A percentile compares a stretch with the other conserved stretches of the same genome.
Conservation (phyloP, 129 eudicot genomes). For the Flaveria sonorensis region DNA sequence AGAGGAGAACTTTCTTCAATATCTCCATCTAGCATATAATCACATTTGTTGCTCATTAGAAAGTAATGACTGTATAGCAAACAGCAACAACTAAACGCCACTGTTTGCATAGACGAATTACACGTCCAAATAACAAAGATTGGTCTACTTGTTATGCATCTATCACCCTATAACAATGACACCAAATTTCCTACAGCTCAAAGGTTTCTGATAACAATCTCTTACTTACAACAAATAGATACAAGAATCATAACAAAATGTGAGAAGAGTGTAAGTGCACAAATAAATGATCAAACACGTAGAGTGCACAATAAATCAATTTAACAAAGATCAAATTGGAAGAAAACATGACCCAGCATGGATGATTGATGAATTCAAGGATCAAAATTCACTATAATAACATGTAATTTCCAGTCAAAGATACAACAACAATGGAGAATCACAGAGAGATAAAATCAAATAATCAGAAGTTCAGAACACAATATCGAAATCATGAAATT, state of each 20-base stretch:
- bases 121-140: neutral
- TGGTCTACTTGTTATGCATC: neutral
- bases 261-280: neutral
- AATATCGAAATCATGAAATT: constrained; percentile 3
- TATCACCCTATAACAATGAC: constrained; percentile 12
- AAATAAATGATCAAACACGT: neutral
- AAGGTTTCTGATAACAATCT: neutral
- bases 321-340: neutral
- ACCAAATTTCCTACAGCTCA: neutral
- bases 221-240: neutral
- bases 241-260: constrained; percentile 5
- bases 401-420: neutral
- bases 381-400: neutral
- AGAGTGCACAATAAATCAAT: neutral
- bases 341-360: neutral
- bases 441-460: too few relatives aligned
- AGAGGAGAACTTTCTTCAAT: constrained; percentile 56
- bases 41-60: constrained; percentile 22
- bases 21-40: constrained; percentile 52
- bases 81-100: neutral
- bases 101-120: neutral
- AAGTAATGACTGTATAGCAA: constrained; percentile 7
- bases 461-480: neutral
- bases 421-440: too few relatives aligned
- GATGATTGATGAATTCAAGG: neutral